Evolutionary conservation across 1,284 basidiomycete genomes (phyloP), one percentile per base, ranked within the genome.

Genomic region (Ganoderma resinaceum): DNA sequence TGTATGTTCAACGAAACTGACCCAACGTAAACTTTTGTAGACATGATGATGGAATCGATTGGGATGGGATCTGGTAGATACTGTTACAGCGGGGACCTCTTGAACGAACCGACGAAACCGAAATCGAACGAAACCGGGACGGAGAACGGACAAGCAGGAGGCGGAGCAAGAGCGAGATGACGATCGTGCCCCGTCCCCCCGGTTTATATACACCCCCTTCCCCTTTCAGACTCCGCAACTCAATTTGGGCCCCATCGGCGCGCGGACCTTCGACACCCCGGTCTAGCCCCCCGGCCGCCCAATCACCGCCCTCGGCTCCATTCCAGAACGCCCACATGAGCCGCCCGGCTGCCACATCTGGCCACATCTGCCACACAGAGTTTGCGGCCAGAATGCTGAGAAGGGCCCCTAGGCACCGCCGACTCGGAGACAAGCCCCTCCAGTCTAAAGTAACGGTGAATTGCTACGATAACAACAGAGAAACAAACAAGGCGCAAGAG

Each of bases 1-100:
- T 33, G 33, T 8, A 46, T 59, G 57, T 72, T 73, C 76, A 68
- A 78, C 77, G 74, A 78, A 78, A 84, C 92, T 89, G 86, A 94
- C 92, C 92, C 92, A 88, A 94, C 92, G 81, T 94, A 94, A 81
- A 94, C 87, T 85, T 94, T 94, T 78, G 91, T 83, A 81, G 89
- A 86, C 89, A 91, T 91, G 58, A 60, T 60, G 82, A 85, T 72
- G 72, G 69, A 66, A 26, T 49, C 46, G 46, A 61, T 62, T 62
- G 37, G 42, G 65, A 64, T 81, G 63, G 76, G 74, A 77, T 76
- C 72, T 80, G 75, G 82, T 85, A 85, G 69, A 83, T 85, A 85
- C 78, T 83, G 82, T 65, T 81, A 82, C 74, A 74, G 79, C 70
- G 74, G 71, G 69, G 72, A 82, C 83, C 82, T 83, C 81, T 81